These are phyloP conservation scores for Botryotinia globosa DNA, from an alignment of 2,329 filamentous ascomycete genomes.

Conservation along the genomic window DNA sequence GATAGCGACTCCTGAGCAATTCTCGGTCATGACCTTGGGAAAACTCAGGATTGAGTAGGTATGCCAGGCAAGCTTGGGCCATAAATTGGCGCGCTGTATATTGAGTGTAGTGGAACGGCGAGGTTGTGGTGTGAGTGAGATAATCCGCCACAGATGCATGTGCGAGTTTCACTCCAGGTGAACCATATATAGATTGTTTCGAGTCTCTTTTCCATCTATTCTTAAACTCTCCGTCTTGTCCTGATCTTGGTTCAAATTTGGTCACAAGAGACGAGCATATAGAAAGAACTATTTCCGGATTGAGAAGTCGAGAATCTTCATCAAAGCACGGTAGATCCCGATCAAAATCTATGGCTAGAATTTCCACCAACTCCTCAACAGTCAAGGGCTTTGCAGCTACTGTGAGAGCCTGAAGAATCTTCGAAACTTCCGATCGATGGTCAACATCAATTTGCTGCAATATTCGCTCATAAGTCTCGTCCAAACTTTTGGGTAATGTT, in stretches of 20 bases:
- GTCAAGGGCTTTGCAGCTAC: slow-evolving; percentile 26
- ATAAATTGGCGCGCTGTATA: slow-evolving; percentile 24
- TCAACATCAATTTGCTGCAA: slow-evolving; percentile 31
- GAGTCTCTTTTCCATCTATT: neutral
- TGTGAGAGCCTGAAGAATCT: slow-evolving; percentile 33
- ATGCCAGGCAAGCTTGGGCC: slow-evolving; percentile 25
- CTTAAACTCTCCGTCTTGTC: neutral
- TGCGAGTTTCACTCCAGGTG: slow-evolving; percentile 24
- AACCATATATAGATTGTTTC: neutral
- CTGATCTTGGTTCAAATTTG: slow-evolving; percentile 7
- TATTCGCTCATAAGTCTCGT: slow-evolving; percentile 41
- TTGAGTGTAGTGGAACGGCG: slow-evolving; percentile 25
- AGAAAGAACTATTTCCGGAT: slow-evolving; percentile 34
- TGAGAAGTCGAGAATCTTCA: slow-evolving; percentile 38
- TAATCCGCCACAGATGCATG: slow-evolving; percentile 31
- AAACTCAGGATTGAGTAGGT: slow-evolving; percentile 27
- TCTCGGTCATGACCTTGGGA: slow-evolving; percentile 1
- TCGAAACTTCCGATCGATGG: slow-evolving; percentile 24
- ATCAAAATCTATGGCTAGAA: slow-evolving; percentile 35
- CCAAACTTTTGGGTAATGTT: slow-evolving; percentile 37
- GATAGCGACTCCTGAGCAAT: slow-evolving; percentile 3
- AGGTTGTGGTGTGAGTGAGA: slow-evolving; percentile 22
- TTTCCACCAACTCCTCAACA: slow-evolving; percentile 36
- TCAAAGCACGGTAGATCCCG: slow-evolving; percentile 35
- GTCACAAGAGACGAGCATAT: slow-evolving; percentile 29